These are phyloP conservation scores for Trichophyton verrucosum DNA, from an alignment of 2,329 filamentous ascomycete species.

Conservation along the genomic window DNA sequence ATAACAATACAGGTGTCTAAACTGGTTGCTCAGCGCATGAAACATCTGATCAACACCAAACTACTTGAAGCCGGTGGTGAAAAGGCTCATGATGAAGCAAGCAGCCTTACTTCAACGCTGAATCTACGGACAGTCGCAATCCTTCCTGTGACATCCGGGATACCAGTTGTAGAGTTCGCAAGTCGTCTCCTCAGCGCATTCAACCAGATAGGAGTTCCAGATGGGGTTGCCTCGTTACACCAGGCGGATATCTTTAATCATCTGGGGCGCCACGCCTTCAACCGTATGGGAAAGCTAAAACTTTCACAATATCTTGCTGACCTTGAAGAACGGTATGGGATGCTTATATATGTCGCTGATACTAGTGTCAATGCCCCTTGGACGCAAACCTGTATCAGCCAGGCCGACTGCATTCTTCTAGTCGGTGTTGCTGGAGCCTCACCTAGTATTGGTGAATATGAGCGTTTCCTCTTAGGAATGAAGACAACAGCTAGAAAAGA, in stretches of 20 bases:
- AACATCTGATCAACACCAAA: slow-evolving; percentile 72
- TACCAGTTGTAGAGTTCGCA: slow-evolving; percentile 93
- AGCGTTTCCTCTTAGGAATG: slow-evolving; percentile 89
- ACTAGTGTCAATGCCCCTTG: slow-evolving; percentile 94
- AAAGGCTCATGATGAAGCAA: slow-evolving; percentile 39
- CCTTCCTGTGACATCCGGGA: slow-evolving; percentile 76
- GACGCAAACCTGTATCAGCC: slow-evolving; percentile 95
- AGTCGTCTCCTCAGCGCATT: slow-evolving; percentile 76
- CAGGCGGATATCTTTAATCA: slow-evolving; percentile 91
- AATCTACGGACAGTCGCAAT: slow-evolving; percentile 90
- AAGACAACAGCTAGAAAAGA: slow-evolving; percentile 94
- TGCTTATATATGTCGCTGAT: slow-evolving; percentile 91
- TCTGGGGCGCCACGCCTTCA: slow-evolving; percentile 90
- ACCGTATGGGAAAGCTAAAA: slow-evolving; percentile 91
- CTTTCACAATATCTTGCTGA: slow-evolving; percentile 92
- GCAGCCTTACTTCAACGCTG: slow-evolving; percentile 62
- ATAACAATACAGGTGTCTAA: slow-evolving; percentile 99
- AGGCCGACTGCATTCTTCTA: slow-evolving; percentile 89
- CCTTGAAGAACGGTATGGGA: slow-evolving; percentile 89
- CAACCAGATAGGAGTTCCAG: slow-evolving; percentile 74
- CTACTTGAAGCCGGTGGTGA: slow-evolving; percentile 55
- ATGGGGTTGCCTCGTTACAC: slow-evolving; percentile 83
- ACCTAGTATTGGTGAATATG: slow-evolving; percentile 86
- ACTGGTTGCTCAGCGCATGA: slow-evolving; percentile 92
- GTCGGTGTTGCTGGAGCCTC: slow-evolving; percentile 86